These are phyloP conservation scores for Triticum urartu DNA, from an alignment of 176 grass and related monocot species.

Conservation along the genomic window DNA sequence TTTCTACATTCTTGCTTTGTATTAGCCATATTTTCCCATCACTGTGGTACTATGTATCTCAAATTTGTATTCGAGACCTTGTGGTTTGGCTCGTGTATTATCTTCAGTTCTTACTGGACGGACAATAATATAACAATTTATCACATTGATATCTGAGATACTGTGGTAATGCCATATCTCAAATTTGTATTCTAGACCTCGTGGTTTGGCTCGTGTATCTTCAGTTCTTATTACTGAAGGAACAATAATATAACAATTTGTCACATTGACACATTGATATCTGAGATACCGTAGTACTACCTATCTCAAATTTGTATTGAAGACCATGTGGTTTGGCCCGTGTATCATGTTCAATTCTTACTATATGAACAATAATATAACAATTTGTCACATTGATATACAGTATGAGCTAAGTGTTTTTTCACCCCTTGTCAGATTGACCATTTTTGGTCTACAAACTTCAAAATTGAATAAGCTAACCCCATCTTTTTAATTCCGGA, in stretches of 20 bases:
- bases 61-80: background rate
- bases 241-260: no score
- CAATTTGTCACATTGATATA: background rate
- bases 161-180: no score
- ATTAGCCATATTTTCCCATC: background rate
- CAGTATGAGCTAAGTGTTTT: background rate
- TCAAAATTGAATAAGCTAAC: background rate
- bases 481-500: background rate
- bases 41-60: slow-evolving; percentile 16
- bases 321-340: slow-evolving; percentile 10
- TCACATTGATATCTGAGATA: background rate
- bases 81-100: slow-evolving; percentile 33
- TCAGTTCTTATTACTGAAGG: no score
- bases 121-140: background rate
- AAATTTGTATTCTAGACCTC: no score
- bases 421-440: background rate
- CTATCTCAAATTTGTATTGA: background rate
- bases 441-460: background rate
- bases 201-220: no score
- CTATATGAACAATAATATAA: background rate
- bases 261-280: no score
- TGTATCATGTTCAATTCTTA: slow-evolving; percentile 31
- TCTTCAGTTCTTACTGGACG: background rate
- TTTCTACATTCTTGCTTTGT: background rate
- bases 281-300: no score